Percentiles rank a stretch among this genome's conserved stretches.
phyloP scores from a whole-genome alignment of 371 early-diverging fungal species.

The Syncephalastrum racemosum region DNA sequence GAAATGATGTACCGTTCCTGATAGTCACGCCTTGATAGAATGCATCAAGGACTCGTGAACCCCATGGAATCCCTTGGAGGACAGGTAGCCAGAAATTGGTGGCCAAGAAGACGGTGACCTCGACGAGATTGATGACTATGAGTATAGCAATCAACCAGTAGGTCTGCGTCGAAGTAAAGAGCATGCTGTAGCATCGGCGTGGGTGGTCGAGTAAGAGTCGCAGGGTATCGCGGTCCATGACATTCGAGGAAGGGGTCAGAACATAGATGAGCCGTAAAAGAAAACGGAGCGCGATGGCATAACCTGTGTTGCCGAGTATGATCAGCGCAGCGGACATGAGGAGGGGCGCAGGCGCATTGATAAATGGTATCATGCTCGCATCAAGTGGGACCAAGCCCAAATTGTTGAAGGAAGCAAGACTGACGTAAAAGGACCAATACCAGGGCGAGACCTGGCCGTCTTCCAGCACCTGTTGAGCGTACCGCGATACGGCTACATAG shows the following conservation, averaged over 20 bases:
- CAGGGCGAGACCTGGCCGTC: constrained; percentile 31
- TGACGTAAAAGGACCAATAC: constrained; percentile 38
- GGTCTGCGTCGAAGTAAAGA: constrained; percentile 42
- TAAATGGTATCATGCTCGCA: constrained; percentile 42
- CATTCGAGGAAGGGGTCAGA: constrained; percentile 29
- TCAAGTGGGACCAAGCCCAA: constrained; percentile 32
- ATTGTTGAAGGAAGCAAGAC: constrained; percentile 39
- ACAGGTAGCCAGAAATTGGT: constrained; percentile 43
- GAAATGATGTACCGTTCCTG: constrained; percentile 33
- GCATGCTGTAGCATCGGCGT: constrained; percentile 42
- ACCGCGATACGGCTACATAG: constrained; percentile 31
- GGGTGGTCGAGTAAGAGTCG: constrained; percentile 43
- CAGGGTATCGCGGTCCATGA: constrained; percentile 34
- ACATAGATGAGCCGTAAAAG: constrained; percentile 36
- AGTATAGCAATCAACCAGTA: constrained; percentile 41
- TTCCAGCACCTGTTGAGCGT: constrained; percentile 23
- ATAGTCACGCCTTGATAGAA: constrained; percentile 43
- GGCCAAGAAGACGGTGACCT: constrained; percentile 31
- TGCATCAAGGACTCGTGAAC: constrained; percentile 31
- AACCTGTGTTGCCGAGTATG: constrained; percentile 44
- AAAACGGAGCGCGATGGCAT: constrained; percentile 33
- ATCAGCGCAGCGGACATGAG: constrained; percentile 27
- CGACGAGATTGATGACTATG: constrained; percentile 29
- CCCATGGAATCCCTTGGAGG: constrained; percentile 26
- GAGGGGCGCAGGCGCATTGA: constrained; percentile 26